Evolutionary conservation across 2,329 filamentous ascomycete genomes (phyloP).

Genomic region (Talaromyces rugulosus): DNA sequence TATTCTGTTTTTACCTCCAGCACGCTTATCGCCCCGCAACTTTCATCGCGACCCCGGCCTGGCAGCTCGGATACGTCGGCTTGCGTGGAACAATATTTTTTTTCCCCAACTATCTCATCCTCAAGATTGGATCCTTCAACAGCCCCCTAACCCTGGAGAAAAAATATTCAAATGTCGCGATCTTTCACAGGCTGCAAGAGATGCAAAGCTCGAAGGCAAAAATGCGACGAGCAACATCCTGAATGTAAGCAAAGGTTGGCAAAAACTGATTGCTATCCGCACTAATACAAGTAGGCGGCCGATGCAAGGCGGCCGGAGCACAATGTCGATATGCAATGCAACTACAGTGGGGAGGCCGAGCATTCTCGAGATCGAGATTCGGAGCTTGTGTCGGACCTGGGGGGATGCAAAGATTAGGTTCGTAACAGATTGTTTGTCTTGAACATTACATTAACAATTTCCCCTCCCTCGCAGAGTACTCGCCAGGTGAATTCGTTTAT

Average conservation of each 20-base stretch:
- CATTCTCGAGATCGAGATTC: constrained; percentile 38
- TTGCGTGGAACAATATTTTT: background rate
- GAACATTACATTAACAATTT: background rate
- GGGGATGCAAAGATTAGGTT: constrained; percentile 35
- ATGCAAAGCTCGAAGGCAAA: constrained; percentile 42
- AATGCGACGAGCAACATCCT: constrained; percentile 43
- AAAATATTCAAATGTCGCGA: constrained; percentile 29
- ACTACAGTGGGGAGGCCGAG: constrained; percentile 39
- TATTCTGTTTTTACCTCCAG: background rate
- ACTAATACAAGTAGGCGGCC: constrained; percentile 16
- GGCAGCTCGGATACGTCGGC: background rate
- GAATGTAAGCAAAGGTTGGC: constrained; percentile 22
- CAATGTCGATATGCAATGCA: constrained; percentile 40
- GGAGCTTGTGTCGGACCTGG: constrained; percentile 31
- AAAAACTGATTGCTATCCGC: background rate
- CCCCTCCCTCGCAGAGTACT: constrained; percentile 27
- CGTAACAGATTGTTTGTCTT: background rate
- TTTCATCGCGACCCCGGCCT: background rate
- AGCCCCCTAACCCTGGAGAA: background rate
- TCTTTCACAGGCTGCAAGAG: constrained; percentile 42
- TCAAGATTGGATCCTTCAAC: background rate
- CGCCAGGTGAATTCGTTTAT: constrained; percentile 37
- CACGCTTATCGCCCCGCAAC: background rate
- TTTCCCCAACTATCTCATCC: background rate
- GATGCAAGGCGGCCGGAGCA: constrained; percentile 34